Percentiles rank a stretch among this genome's conserved stretches.
Evolutionary conservation across 192 early-diverging fungal species (phyloP).

Genomic region (Coemansia erecta): DNA sequence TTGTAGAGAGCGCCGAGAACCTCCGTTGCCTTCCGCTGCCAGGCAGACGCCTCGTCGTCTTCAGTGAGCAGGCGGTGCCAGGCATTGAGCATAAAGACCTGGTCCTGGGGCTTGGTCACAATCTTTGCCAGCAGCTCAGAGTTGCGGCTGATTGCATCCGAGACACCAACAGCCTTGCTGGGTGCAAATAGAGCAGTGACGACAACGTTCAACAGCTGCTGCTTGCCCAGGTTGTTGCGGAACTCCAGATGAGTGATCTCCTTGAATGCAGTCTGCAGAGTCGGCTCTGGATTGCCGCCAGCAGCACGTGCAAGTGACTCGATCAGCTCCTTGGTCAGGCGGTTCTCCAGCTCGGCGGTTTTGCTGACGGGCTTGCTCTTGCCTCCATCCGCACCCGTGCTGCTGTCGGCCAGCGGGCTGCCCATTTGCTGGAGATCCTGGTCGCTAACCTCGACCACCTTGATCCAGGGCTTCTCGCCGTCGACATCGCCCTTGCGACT

Average conservation of each 20-base stretch:
- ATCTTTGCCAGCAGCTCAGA: constrained; percentile 35
- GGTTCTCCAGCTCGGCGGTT: constrained; percentile 28
- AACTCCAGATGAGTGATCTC: constrained; percentile 84
- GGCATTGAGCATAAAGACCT: constrained; percentile 46
- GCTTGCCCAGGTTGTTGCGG: constrained; percentile 76
- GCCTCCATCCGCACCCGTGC: constrained; percentile 4
- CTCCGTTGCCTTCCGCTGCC: constrained; percentile 58
- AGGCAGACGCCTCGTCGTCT: constrained; percentile 24
- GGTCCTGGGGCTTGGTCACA: constrained; percentile 38
- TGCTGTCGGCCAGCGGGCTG: constrained; percentile 27
- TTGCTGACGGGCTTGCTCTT: constrained; percentile 25
- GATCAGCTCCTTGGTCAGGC: constrained; percentile 25
- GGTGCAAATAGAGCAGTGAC: constrained; percentile 55
- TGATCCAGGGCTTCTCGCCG: constrained; percentile 45
- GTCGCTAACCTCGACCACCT: constrained; percentile 40
- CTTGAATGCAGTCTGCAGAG: constrained; percentile 64
- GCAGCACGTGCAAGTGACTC: constrained; percentile 13
- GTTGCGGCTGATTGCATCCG: constrained; percentile 17
- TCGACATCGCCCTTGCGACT: constrained; percentile 13
- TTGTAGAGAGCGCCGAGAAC: constrained; percentile 72
- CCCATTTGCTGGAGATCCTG: constrained; percentile 44
- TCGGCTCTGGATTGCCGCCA: constrained; percentile 3
- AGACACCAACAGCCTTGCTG: constrained; percentile 23
- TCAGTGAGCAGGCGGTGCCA: constrained; percentile 41
- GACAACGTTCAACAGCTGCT: constrained; percentile 69